Percentiles rank a stretch among this genome's conserved stretches.
Conservation (phyloP, 805 yeast genomes). For the Candida awuae region DNA sequence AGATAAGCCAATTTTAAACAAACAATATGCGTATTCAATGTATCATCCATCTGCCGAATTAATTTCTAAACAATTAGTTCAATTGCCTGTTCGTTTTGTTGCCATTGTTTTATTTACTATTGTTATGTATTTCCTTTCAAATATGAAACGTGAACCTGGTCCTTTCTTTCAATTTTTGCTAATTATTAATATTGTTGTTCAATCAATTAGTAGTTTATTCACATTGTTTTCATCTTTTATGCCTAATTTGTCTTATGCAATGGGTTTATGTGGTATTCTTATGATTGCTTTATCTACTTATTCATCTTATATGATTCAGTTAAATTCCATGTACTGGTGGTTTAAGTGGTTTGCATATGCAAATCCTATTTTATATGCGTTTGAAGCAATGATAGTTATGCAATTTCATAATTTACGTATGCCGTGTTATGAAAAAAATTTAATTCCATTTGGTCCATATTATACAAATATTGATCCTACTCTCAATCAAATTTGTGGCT, state of each 20-base stretch:
- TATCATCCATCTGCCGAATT: constrained; percentile 62
- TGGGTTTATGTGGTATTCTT: constrained; percentile 49
- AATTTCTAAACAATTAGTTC: constrained; percentile 46
- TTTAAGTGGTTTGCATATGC: constrained; percentile 47
- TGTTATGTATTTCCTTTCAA: constrained; percentile 45
- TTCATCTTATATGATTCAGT: constrained; percentile 60
- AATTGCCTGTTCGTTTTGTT: constrained; percentile 47
- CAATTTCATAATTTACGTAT: constrained; percentile 50
- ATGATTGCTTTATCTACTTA: constrained; percentile 46
- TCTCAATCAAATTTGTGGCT: constrained; percentile 40
- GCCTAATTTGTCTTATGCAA: constrained; percentile 47
- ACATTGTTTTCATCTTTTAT: constrained; percentile 44
- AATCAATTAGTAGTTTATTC: constrained; percentile 45
- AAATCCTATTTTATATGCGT: constrained; percentile 41
- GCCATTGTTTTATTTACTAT: constrained; percentile 41
- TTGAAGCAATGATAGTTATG: constrained; percentile 47
- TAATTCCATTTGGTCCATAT: constrained; percentile 50
- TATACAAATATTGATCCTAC: constrained; percentile 35
- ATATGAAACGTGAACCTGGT: constrained; percentile 45
- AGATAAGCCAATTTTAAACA: constrained; percentile 55
- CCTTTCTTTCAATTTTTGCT: constrained; percentile 43
- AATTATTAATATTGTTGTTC: constrained; percentile 33
- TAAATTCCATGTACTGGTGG: constrained; percentile 54
- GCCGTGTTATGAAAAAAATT: constrained; percentile 35
- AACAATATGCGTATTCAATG: constrained; percentile 56